Percentiles rank a stretch among this genome's conserved stretches.
These are phyloP conservation scores for Cercospora berteroae DNA, from an alignment of 2,329 filamentous ascomycete genomes.

Conservation along the genomic window DNA sequence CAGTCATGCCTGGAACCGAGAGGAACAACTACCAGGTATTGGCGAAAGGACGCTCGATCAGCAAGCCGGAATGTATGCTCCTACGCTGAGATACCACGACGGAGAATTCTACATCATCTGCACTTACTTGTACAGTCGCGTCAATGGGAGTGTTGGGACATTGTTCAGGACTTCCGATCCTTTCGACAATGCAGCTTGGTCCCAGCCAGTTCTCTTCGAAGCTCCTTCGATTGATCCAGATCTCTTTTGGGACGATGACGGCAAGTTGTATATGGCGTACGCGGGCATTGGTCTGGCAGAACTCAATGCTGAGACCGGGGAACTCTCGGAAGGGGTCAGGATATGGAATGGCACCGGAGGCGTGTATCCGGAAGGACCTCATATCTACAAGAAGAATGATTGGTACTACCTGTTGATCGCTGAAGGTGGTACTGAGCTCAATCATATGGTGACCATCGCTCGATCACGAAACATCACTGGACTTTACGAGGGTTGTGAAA, in stretches of 20 bases:
- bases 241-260: conserved; percentile 56
- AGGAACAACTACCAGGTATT: conserved; percentile 40
- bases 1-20: conserved; percentile 39
- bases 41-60: conserved; percentile 35
- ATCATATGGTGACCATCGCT: conserved; percentile 42
- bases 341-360: conserved; percentile 42
- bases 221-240: conserved; percentile 26
- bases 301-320: conserved; percentile 39
- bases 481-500: conserved; percentile 28
- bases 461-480: conserved; percentile 41
- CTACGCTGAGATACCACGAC: conserved; percentile 43
- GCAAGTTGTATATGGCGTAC: conserved; percentile 50
- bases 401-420: conserved; percentile 41
- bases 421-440: conserved; percentile 43
- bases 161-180: conserved; percentile 49
- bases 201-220: conserved; percentile 50
- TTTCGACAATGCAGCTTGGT: conserved; percentile 48
- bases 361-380: conserved; percentile 38
- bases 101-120: conserved; percentile 42
- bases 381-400: conserved; percentile 41
- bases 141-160: neutral
- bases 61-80: conserved; percentile 44
- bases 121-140: conserved; percentile 2
- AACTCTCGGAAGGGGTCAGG: conserved; percentile 23
- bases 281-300: conserved; percentile 35